A percentile compares a stretch with the other conserved stretches of the same genome.
These are phyloP conservation scores for Penicillium sp. DNA, from an alignment of 2,329 filamentous ascomycete species.

Conservation along the genomic window DNA sequence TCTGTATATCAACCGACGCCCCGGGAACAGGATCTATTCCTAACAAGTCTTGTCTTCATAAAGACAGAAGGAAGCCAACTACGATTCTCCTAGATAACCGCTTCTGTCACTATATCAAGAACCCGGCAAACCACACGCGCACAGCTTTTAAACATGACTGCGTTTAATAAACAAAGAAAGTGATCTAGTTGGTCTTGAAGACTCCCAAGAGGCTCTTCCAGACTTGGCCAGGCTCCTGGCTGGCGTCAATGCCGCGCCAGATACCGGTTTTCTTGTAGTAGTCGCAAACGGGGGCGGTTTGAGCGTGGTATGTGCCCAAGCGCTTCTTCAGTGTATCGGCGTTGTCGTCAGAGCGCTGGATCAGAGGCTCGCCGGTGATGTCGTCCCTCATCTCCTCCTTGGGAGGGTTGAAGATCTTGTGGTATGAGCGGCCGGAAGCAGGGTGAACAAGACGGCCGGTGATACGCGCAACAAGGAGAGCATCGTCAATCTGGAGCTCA, in stretches of 20 bases:
- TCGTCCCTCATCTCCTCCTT: constrained; percentile 95
- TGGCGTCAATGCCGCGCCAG: constrained; percentile 94
- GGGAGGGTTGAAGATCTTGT: constrained; percentile 98
- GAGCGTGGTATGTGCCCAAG: constrained; percentile 87
- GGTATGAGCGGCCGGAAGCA: constrained; percentile 93
- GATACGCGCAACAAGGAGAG: constrained; percentile 90
- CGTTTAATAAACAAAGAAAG: constrained; percentile 9
- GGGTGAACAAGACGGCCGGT: constrained; percentile 96
- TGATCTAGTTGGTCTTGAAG: constrained; percentile 65
- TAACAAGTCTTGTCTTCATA: constrained; percentile 5
- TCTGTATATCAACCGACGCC: constrained; percentile 26
- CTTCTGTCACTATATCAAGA: constrained; percentile 9
- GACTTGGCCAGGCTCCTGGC: constrained; percentile 92
- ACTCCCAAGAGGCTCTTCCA: constrained; percentile 91
- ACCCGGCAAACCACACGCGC: constrained; percentile 5
- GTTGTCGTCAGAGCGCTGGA: constrained; percentile 97
- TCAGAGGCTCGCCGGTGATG: constrained; percentile 91
- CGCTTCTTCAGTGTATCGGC: constrained; percentile 95
- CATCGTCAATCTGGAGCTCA: constrained; percentile 96
- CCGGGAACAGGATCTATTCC: constrained; percentile 23
- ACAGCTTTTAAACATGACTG: constrained; percentile 14
- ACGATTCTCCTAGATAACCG: constrained; percentile 10
- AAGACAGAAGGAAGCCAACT: constrained; percentile 12
- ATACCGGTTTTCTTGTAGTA: constrained; percentile 99
- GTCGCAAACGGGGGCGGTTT: constrained; percentile 88